These are phyloP conservation scores for Phytopythium helicoides DNA, from an alignment of 352 stramenopile genomes.

Conservation along the genomic window DNA sequence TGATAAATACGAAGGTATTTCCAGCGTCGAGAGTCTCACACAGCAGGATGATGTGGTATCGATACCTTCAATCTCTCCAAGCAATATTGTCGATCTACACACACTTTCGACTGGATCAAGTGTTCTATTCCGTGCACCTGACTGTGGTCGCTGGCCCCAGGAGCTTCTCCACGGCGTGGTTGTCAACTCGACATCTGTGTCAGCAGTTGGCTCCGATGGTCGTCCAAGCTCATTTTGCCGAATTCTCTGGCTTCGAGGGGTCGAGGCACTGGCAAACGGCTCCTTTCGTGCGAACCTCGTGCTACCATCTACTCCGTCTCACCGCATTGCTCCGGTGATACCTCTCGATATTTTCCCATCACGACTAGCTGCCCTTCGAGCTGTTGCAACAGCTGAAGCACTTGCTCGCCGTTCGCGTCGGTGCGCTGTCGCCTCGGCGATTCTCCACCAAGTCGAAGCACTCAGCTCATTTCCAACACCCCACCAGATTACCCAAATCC, in stretches of 20 bases:
- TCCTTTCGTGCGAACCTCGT: conserved; percentile 54
- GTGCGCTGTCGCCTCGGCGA: background rate
- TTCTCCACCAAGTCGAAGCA: background rate
- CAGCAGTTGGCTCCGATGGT: conserved; percentile 12
- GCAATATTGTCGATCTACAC: too few relatives aligned
- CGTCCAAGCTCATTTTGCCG: conserved; percentile 40
- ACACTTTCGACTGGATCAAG: background rate
- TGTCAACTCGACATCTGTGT: conserved; percentile 23
- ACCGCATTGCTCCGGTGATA: conserved; percentile 11
- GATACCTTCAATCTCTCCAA: too few relatives aligned
- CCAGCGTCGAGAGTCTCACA: too few relatives aligned
- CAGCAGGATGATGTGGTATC: too few relatives aligned
- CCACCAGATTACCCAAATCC: conserved; percentile 32
- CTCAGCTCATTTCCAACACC: conserved; percentile 18
- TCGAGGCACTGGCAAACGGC: conserved; percentile 61
- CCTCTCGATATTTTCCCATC: conserved; percentile 54
- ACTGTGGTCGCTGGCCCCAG: conserved; percentile 42
- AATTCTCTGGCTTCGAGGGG: conserved; percentile 65
- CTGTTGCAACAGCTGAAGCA: conserved; percentile 51
- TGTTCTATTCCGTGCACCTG: conserved; percentile 52
- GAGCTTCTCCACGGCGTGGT: conserved; percentile 57
- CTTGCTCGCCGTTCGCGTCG: conserved; percentile 25
- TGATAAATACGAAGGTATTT: too few relatives aligned
- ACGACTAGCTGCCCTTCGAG: conserved; percentile 51
- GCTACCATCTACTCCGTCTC: conserved; percentile 38